Conservation (phyloP, 441 rosid species). For the Dalechampia spathulata region DNA sequence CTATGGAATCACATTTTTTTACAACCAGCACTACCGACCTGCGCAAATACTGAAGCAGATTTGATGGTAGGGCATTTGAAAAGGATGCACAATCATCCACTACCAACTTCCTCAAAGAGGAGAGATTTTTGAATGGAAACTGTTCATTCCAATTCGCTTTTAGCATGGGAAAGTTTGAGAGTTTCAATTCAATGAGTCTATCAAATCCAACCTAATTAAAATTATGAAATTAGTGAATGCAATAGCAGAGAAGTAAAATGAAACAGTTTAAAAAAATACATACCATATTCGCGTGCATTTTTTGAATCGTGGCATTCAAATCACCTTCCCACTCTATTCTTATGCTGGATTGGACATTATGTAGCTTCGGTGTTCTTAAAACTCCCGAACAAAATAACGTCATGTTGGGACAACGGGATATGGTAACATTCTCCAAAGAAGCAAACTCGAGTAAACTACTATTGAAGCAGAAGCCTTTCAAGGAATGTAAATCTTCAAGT, state of each 20-base stretch:
- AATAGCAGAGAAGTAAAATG: no score
- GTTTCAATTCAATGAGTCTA: no score
- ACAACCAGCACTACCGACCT: not conserved
- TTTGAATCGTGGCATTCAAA: conserved; percentile 3
- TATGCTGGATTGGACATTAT: not conserved
- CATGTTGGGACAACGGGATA: conserved; percentile 4
- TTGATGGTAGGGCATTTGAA: no score
- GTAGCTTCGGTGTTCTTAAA: conserved; percentile 10
- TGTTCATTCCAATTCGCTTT: no score
- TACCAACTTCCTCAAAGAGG: no score
- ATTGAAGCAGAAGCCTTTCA: not conserved
- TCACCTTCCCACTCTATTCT: conserved; percentile 1
- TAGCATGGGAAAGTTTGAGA: no score
- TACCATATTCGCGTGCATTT: not conserved
- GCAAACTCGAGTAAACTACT: conserved; percentile 2
- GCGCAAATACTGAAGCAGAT: no score
- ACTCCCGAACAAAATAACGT: conserved; percentile 5
- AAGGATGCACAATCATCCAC: no score
- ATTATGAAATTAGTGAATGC: no score
- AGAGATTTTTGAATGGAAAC: no score
- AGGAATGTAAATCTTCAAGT: not conserved
- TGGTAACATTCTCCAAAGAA: conserved; percentile 2
- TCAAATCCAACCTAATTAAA: no score
- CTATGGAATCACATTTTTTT: conserved; percentile 7
- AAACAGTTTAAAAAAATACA: not conserved